Conservation (phyloP, 352 stramenopile species). For the Pythium insidiosum region DNA sequence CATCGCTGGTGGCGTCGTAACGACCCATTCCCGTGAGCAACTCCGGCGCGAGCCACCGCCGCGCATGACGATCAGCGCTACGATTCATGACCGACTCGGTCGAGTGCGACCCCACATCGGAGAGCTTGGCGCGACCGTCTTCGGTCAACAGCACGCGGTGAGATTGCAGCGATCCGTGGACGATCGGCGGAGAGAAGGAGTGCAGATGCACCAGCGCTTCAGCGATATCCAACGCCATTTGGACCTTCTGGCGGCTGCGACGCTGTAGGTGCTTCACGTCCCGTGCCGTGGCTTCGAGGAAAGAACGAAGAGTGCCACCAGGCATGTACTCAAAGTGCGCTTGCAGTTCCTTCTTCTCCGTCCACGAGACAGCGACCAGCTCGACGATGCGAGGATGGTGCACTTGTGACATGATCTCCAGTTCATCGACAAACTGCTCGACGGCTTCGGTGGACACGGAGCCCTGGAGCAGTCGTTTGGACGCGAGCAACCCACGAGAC, state of each 20-base stretch:
- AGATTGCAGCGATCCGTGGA: constrained; percentile 21
- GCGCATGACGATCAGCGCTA: too few relatives aligned
- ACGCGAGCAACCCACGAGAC: constrained; percentile 10
- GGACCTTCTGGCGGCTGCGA: constrained; percentile 14
- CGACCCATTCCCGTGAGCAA: constrained; percentile 1
- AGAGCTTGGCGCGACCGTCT: constrained; percentile 15
- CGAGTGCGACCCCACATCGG: constrained; percentile 13
- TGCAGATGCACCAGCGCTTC: constrained; percentile 25
- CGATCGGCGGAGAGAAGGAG: constrained; percentile 11
- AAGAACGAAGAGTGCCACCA: constrained; percentile 15
- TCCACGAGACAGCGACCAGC: constrained; percentile 18
- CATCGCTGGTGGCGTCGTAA: constrained; percentile 7
- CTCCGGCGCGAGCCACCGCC: constrained; percentile 13
- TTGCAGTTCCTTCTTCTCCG: constrained; percentile 1
- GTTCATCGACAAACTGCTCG: constrained; percentile 20
- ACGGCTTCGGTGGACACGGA: constrained; percentile 4
- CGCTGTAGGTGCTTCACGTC: constrained; percentile 11
- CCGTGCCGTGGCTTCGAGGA: constrained; percentile 11
- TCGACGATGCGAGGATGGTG: constrained; percentile 17
- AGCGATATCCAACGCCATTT: constrained; percentile 19
- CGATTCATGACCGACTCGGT: constrained; percentile 7
- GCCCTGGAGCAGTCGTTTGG: constrained; percentile 7
- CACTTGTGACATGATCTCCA: constrained; percentile 16
- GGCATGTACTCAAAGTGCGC: constrained; percentile 20
- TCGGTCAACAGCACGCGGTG: constrained; percentile 19